Evolutionary conservation across 2,329 filamentous ascomycete genomes (phyloP).

Genomic region (Xylariaceae sp.): DNA sequence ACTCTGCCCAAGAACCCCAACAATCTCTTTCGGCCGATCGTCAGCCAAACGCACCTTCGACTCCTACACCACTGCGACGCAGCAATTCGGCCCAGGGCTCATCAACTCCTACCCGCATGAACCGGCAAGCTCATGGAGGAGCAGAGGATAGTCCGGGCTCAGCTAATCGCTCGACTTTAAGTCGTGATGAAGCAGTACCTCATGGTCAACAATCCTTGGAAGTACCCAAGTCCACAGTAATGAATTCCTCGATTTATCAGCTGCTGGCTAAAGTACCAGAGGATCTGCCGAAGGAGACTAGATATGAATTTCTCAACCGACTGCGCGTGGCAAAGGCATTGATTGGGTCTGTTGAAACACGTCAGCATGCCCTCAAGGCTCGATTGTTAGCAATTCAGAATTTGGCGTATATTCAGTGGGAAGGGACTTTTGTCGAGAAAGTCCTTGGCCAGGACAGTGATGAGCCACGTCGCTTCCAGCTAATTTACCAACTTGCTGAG

Average conservation of each 20-base stretch:
- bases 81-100: constrained; percentile 53
- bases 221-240: constrained; percentile 54
- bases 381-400: constrained; percentile 87
- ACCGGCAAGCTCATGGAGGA: constrained; percentile 31
- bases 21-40: constrained; percentile 30
- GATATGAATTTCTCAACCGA: constrained; percentile 82
- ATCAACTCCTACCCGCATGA: constrained; percentile 28
- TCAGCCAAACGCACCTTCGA: constrained; percentile 53
- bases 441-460: constrained; percentile 84
- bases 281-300: constrained; percentile 66
- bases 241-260: constrained; percentile 51
- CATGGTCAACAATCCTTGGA: constrained; percentile 59
- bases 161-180: constrained; percentile 35
- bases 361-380: constrained; percentile 73
- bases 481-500: constrained; percentile 89
- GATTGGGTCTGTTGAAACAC: constrained; percentile 57
- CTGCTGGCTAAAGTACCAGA: constrained; percentile 53
- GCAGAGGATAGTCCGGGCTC: constrained; percentile 46
- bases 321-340: constrained; percentile 81
- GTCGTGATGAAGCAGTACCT: constrained; percentile 37
- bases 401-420: constrained; percentile 81
- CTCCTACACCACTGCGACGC: constrained; percentile 72
- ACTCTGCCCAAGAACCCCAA: constrained; percentile 26
- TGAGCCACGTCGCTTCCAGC: constrained; percentile 81
- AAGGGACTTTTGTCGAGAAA: constrained; percentile 79